phyloP scores from a whole-genome alignment of 805 yeast genomes.

The Yamadazyma kitorensis region DNA sequence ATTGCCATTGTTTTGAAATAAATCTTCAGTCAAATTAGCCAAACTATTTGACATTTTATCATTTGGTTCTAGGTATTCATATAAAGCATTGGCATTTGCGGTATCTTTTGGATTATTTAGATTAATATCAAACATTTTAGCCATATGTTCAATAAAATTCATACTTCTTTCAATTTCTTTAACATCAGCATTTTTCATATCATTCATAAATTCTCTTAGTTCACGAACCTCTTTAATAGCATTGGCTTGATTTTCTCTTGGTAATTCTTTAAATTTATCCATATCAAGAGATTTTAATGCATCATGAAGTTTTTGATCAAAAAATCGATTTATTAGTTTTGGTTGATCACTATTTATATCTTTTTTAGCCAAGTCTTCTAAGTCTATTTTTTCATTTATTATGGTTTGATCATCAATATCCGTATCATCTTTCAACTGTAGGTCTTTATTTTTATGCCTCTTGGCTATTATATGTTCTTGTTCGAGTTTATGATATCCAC shows the following conservation, averaged over 20 bases:
- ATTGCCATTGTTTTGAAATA: constrained; percentile 74
- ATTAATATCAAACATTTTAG: constrained; percentile 15
- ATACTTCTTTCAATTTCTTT: constrained; percentile 23
- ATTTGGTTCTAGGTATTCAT: constrained; percentile 6
- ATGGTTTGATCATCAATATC: not conserved
- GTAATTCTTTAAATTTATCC: constrained; percentile 3
- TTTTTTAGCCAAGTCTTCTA: not conserved
- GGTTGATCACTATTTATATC: not conserved
- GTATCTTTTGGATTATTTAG: constrained; percentile 8
- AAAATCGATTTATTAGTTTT: not conserved
- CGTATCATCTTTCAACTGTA: not conserved
- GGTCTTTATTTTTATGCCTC: not conserved
- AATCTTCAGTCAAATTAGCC: constrained; percentile 65
- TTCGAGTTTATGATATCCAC: constrained; percentile 28
- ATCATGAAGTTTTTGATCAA: constrained; percentile 5
- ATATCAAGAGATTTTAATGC: not conserved
- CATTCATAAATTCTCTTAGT: constrained; percentile 23
- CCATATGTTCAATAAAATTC: constrained; percentile 21
- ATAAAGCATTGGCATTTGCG: constrained; percentile 9
- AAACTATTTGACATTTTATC: constrained; percentile 22
- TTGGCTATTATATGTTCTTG: not conserved
- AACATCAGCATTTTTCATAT: constrained; percentile 24
- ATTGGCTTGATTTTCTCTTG: constrained; percentile 14
- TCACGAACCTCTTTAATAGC: constrained; percentile 25
- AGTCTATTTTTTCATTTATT: constrained; percentile 1